These are phyloP conservation scores for Neonectria sp. DNA, from an alignment of 2,329 filamentous ascomycete genomes.

Conservation along the genomic window DNA sequence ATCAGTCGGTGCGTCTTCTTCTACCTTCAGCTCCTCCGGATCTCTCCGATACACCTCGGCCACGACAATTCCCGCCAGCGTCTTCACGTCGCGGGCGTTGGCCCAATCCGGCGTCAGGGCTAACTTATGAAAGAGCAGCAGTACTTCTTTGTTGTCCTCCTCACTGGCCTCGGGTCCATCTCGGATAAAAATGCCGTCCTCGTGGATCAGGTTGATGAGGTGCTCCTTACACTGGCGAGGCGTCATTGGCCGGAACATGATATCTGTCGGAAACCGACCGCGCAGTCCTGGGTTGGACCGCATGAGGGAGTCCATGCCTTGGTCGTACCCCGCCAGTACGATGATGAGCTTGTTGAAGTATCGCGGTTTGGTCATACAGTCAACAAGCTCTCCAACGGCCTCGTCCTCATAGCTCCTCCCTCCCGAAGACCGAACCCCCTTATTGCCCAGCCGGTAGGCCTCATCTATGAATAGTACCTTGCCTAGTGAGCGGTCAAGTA, in stretches of 20 bases:
- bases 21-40: background rate
- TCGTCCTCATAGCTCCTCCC: slow-evolving; percentile 10
- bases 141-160: background rate
- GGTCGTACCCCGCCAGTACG: slow-evolving; percentile 25
- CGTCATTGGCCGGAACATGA: background rate
- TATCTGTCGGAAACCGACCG: background rate
- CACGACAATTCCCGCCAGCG: background rate
- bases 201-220: background rate
- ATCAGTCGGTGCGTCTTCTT: background rate
- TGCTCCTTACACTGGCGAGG: background rate
- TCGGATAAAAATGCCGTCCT: background rate
- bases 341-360: slow-evolving; percentile 30
- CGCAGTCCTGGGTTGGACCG: background rate
- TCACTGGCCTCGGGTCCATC: background rate
- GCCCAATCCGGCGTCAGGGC: background rate
- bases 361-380: slow-evolving; percentile 23
- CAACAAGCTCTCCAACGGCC: slow-evolving; percentile 20
- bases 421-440: slow-evolving; percentile 55
- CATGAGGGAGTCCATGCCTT: slow-evolving; percentile 17
- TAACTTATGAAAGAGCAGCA: background rate
- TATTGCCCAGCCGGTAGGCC: background rate
- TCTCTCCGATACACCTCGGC: background rate
- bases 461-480: slow-evolving; percentile 63
- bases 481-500: slow-evolving; percentile 72
- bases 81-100: slow-evolving; percentile 1